A percentile compares a stretch with the other conserved stretches of the same genome.
Conservation (phyloP, 768 basidiomycete genomes). For the Leucogyrophana mollusca region DNA sequence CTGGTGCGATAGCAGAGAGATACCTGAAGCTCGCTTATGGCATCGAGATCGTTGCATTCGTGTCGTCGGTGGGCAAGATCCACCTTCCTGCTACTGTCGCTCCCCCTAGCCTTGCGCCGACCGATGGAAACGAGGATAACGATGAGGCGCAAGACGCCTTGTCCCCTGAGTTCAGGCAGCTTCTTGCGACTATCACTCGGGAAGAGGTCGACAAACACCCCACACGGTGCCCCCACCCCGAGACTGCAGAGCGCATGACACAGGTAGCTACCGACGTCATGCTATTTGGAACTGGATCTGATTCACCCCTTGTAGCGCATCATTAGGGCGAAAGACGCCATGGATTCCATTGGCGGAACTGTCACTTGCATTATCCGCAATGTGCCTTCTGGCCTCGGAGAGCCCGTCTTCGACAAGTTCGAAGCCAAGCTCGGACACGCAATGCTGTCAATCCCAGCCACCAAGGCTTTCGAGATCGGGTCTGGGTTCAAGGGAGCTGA, state of each 20-base stretch:
- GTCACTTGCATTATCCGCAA: slow-evolving; percentile 95
- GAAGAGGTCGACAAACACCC: slow-evolving; percentile 84
- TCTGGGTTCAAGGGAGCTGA: slow-evolving; percentile 95
- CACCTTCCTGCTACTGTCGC: slow-evolving; percentile 61
- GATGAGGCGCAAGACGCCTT: slow-evolving; percentile 71
- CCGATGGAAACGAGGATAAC: slow-evolving; percentile 53
- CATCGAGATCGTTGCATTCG: slow-evolving; percentile 96
- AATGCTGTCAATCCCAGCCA: slow-evolving; percentile 98
- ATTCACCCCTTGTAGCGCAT: slow-evolving; percentile 91
- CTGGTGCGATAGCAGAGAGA: slow-evolving; percentile 96
- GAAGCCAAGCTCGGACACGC: slow-evolving; percentile 95
- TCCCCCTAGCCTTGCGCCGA: slow-evolving; percentile 36
- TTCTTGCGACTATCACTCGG: slow-evolving; percentile 78
- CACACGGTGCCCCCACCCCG: slow-evolving; percentile 88
- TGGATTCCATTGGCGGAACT: slow-evolving; percentile 97
- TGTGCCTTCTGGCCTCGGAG: slow-evolving; percentile 88
- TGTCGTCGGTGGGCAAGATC: slow-evolving; percentile 93
- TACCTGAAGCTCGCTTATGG: slow-evolving; percentile 87
- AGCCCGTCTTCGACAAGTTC: slow-evolving; percentile 98
- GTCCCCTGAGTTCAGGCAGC: slow-evolving; percentile 76
- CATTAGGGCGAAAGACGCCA: slow-evolving; percentile 83
- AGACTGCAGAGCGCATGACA: slow-evolving; percentile 89
- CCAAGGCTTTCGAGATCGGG: slow-evolving; percentile 97
- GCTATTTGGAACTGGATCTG: too few species aligned
- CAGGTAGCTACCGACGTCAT: slow-evolving; percentile 69